These are phyloP conservation scores for Suhomyces kunorum DNA, from an alignment of 1,139 yeast species.

Conservation along the genomic window DNA sequence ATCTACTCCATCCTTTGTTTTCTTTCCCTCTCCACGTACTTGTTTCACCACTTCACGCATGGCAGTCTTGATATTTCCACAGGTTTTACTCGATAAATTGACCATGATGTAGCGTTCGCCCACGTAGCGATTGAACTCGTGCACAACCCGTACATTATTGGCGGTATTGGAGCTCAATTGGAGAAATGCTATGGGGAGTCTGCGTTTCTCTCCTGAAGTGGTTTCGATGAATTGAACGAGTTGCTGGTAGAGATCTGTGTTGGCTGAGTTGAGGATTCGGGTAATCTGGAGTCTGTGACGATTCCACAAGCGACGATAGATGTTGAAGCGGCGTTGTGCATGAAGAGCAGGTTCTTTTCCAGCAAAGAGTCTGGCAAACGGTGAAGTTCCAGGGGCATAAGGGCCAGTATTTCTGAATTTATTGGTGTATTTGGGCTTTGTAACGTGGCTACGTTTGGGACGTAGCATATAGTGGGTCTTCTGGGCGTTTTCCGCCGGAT, in stretches of 20 bases:
- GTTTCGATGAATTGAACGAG: conserved; percentile 31
- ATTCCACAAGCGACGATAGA: conserved; percentile 44
- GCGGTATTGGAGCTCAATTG: conserved; percentile 59
- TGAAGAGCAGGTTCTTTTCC: conserved; percentile 43
- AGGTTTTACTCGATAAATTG: conserved; percentile 42
- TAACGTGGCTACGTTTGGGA: conserved; percentile 9
- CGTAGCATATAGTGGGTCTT: conserved; percentile 19
- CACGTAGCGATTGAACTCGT: conserved; percentile 39
- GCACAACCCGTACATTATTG: conserved; percentile 51
- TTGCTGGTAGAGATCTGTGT: conserved; percentile 37
- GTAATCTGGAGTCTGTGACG: conserved; percentile 39
- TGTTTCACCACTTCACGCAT: conserved; percentile 42
- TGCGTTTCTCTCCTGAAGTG: conserved; percentile 13
- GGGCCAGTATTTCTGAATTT: background rate
- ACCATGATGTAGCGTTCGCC: conserved; percentile 29
- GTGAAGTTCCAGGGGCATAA: conserved; percentile 5
- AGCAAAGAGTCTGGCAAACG: conserved; percentile 41
- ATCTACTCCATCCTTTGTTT: too few species aligned
- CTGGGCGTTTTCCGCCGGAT: conserved; percentile 13
- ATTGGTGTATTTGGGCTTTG: conserved; percentile 1
- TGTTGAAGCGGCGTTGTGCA: conserved; percentile 36
- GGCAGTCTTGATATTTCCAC: conserved; percentile 43
- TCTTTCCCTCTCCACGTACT: conserved; percentile 21
- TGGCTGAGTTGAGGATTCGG: conserved; percentile 39
- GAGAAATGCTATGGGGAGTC: conserved; percentile 46